Conservation (phyloP, 495 filamentous ascomycete genomes). For the Letharia lupina region DNA sequence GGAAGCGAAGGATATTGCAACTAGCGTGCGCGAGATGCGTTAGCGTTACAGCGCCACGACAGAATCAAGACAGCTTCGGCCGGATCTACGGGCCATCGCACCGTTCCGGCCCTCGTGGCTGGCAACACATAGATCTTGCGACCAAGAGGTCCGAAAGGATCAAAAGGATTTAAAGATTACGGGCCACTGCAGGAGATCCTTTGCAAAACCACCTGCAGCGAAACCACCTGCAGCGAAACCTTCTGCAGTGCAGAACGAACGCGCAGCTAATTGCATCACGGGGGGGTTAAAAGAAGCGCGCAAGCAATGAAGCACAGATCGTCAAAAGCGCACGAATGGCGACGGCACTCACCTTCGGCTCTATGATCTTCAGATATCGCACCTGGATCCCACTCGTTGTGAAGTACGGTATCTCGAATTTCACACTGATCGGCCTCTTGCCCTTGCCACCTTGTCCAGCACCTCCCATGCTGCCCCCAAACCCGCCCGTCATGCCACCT, state of each 20-base stretch:
- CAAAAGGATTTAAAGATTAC: neutral
- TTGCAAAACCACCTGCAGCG: neutral
- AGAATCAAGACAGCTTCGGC: slow-evolving; percentile 10
- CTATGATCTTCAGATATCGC: slow-evolving; percentile 97
- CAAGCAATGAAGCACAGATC: neutral
- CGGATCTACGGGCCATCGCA: slow-evolving; percentile 14
- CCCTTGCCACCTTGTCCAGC: slow-evolving; percentile 62
- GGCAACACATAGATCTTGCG: neutral
- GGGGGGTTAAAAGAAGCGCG: slow-evolving; percentile 5
- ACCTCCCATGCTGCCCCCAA: slow-evolving; percentile 91
- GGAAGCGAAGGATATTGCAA: slow-evolving; percentile 96
- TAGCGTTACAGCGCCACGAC: slow-evolving; percentile 11
- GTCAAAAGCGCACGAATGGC: slow-evolving; percentile 4
- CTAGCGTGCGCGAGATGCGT: slow-evolving; percentile 36
- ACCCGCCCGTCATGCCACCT: slow-evolving; percentile 92
- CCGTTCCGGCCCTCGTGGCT: slow-evolving; percentile 14
- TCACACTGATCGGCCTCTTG: slow-evolving; percentile 94
- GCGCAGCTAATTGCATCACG: slow-evolving; percentile 2
- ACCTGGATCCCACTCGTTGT: slow-evolving; percentile 98
- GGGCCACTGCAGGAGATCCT: neutral
- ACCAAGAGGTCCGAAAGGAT: neutral
- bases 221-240: no score
- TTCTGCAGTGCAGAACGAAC: no score
- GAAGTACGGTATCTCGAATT: slow-evolving; percentile 99
- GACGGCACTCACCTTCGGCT: slow-evolving; percentile 75